Evolutionary conservation across 495 filamentous ascomycete genomes (phyloP).

Genomic region (Aspergillus panamensis): DNA sequence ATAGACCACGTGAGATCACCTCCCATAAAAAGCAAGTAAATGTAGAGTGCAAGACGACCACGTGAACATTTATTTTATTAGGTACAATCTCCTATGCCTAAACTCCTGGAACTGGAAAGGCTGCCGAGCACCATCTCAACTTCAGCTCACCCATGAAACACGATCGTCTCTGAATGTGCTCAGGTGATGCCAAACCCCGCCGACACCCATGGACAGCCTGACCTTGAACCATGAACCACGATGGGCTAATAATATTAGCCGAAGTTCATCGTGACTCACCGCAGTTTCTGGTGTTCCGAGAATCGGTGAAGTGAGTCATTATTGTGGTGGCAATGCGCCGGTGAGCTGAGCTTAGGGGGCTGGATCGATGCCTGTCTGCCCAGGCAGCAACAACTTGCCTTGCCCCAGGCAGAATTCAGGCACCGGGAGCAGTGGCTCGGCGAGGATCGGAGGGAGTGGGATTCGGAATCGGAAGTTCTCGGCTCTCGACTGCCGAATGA

Average conservation of each 20-base stretch:
- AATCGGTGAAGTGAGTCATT: constrained; percentile 7
- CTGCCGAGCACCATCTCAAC: too few relatives aligned
- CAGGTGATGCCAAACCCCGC: constrained; percentile 10
- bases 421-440: too few relatives aligned
- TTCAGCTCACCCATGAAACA: too few relatives aligned
- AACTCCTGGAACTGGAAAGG: too few relatives aligned
- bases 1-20: too few relatives aligned
- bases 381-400: not conserved
- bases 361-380: not conserved
- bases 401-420: not conserved
- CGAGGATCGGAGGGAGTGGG: too few relatives aligned
- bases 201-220: not conserved
- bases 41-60: too few relatives aligned
- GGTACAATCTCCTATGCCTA: too few relatives aligned
- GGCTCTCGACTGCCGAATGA: not conserved
- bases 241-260: not conserved
- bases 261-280: constrained; percentile 2
- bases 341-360: not conserved
- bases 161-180: not conserved
- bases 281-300: not conserved
- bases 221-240: not conserved
- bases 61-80: too few relatives aligned
- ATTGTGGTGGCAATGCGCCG: constrained; percentile 4
- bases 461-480: not conserved
- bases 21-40: too few relatives aligned